A percentile compares a stretch with the other conserved stretches of the same genome.
These are phyloP conservation scores for Chlamydomonas schloesseri DNA, from an alignment of 139 green algal genomes.

Conservation along the genomic window DNA sequence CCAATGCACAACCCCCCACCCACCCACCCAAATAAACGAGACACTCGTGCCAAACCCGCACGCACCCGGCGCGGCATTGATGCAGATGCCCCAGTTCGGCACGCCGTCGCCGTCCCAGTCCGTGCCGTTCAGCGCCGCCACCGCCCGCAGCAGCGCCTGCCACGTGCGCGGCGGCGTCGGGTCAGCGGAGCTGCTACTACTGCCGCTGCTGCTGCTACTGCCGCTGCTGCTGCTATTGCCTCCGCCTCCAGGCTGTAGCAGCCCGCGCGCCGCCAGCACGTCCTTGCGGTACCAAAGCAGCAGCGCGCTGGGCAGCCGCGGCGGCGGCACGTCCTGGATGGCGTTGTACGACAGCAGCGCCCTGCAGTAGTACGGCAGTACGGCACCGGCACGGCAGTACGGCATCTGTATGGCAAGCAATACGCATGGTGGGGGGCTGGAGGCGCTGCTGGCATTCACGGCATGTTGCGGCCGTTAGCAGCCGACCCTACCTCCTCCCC, in stretches of 20 bases:
- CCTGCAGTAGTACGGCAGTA: too few relatives aligned
- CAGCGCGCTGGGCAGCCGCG: background rate
- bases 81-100: too few relatives aligned
- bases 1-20: too few relatives aligned
- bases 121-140: background rate
- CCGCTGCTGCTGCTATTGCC: background rate
- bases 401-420: too few relatives aligned
- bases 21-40: too few relatives aligned
- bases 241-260: background rate
- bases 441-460: too few relatives aligned
- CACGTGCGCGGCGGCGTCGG: background rate
- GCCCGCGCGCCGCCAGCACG: background rate
- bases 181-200: background rate
- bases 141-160: background rate
- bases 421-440: too few relatives aligned
- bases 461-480: too few relatives aligned
- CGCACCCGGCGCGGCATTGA: background rate
- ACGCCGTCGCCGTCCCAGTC: background rate
- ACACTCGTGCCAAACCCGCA: too few relatives aligned
- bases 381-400: too few relatives aligned
- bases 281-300: background rate
- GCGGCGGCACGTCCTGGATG: background rate
- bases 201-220: background rate
- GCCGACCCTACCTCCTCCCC: too few relatives aligned
- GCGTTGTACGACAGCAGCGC: too few relatives aligned